Base-by-base conservation (phyloP, 1,284 basidiomycete genomes). In the Ustilago shanxiensis region DNA sequence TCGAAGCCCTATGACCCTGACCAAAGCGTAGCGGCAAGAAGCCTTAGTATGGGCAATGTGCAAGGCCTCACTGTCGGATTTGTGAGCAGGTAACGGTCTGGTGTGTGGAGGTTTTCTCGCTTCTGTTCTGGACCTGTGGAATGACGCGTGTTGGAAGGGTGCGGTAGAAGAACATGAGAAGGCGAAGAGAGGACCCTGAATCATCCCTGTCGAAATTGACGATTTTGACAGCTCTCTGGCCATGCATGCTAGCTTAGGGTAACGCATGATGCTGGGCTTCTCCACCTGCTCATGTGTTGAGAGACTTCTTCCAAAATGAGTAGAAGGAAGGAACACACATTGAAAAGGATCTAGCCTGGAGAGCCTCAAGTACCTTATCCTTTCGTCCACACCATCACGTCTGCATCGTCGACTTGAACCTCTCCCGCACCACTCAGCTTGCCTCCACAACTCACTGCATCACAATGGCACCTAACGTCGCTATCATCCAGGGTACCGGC, bases 401-500 rank as follows among this genome's bases (percentile, higher is more conserved):
- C 35, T 37, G 13, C 14, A 6, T 33, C 31, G 31, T 33, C 31
- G 31, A 33, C 11, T 11, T 6, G 31, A 11, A 33, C 35, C 14
- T 37, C 35, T n/a, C n/a, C n/a, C n/a, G n/a, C n/a, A n/a, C n/a
- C n/a, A n/a, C n/a, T n/a, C n/a, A n/a, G n/a, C n/a, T n/a, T n/a
- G n/a, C n/a, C n/a, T n/a, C n/a, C n/a, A n/a, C n/a, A n/a, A n/a
- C n/a, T n/a, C n/a, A n/a, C n/a, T n/a, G n/a, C n/a, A n/a, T 28
- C 41, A 59, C 8, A 18, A 77, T 77, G 75, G 60, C 63, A 18
- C 75, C 75, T 60, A 77, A 77, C 64, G 80, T 83, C 20, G 81
- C 81, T 41, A 72, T 83, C 60, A 83, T 83, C 41, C 72, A 81
- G 45, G 81, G 81, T 33, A 74, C 77, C 56, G 56, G 71, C n/a